These are phyloP conservation scores for Amorphotheca resinae DNA, from an alignment of 495 filamentous ascomycete species.

Conservation along the genomic window DNA sequence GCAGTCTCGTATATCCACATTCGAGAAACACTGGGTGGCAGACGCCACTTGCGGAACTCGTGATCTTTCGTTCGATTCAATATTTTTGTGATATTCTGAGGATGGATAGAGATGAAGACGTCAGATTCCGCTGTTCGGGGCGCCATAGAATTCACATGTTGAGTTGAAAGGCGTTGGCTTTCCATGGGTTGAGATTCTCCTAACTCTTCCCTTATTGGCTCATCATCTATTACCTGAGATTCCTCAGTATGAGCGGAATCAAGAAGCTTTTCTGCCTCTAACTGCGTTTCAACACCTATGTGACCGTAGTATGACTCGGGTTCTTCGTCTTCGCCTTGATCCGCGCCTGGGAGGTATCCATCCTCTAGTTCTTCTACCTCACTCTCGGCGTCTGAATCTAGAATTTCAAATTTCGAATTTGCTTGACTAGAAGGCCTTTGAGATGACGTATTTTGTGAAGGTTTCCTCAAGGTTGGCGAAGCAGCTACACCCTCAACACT, in stretches of 20 bases:
- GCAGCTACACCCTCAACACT: not conserved
- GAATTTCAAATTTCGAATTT: slow-evolving; percentile 18
- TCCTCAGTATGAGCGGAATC: not conserved
- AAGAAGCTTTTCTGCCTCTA: slow-evolving; percentile 8
- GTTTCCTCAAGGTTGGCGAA: not conserved
- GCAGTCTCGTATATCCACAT: slow-evolving; percentile 35
- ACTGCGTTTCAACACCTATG: slow-evolving; percentile 26
- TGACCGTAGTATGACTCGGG: slow-evolving; percentile 24
- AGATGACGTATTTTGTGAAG: not conserved
- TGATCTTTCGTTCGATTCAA: slow-evolving; percentile 29
- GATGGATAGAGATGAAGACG: slow-evolving; percentile 31
- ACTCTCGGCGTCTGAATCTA: slow-evolving; percentile 19
- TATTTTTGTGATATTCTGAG: slow-evolving; percentile 28
- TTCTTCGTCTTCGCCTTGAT: slow-evolving; percentile 19
- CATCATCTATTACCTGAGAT: slow-evolving; percentile 4
- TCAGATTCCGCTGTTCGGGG: slow-evolving; percentile 34
- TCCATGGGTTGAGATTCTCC: slow-evolving; percentile 32
- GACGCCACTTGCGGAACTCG: slow-evolving; percentile 31
- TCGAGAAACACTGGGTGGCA: slow-evolving; percentile 28
- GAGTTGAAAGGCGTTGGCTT: slow-evolving; percentile 36
- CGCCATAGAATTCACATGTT: slow-evolving; percentile 30
- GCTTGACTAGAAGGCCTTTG: not conserved
- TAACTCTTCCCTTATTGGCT: slow-evolving; percentile 15
- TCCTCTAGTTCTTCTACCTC: slow-evolving; percentile 20
- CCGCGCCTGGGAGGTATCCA: slow-evolving; percentile 7